Evolutionary conservation across 2,329 filamentous ascomycete species (phyloP).

Genomic region (Pestalotiopsis sp.): DNA sequence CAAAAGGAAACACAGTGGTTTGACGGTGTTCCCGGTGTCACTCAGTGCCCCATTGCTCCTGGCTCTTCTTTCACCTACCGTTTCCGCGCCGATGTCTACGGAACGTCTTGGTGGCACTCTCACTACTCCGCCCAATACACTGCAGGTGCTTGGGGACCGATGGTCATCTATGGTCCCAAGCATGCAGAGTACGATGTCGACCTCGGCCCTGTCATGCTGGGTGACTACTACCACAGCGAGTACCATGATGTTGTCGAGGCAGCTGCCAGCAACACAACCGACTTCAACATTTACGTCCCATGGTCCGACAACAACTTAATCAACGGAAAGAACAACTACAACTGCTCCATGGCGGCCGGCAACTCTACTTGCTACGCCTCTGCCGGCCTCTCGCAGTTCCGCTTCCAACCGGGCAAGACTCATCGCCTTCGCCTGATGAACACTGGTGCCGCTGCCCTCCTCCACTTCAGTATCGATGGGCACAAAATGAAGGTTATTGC

Average conservation of each 20-base stretch:
- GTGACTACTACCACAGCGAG: slow-evolving; percentile 64
- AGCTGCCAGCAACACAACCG: slow-evolving; percentile 52
- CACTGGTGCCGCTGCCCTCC: slow-evolving; percentile 49
- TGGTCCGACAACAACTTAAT: slow-evolving; percentile 35
- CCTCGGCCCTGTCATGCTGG: slow-evolving; percentile 54
- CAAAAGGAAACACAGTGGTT: slow-evolving; percentile 37
- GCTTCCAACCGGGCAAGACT: slow-evolving; percentile 50
- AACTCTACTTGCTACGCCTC: slow-evolving; percentile 44
- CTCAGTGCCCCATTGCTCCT: slow-evolving; percentile 70
- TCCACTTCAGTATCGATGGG: slow-evolving; percentile 60
- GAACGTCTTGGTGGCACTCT: slow-evolving; percentile 58
- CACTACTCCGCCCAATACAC: slow-evolving; percentile 62
- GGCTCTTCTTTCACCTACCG: slow-evolving; percentile 56
- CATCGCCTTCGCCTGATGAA: slow-evolving; percentile 65
- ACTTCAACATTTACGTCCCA: slow-evolving; percentile 56
- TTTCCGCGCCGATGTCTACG: slow-evolving; percentile 56
- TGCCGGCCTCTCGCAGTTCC: slow-evolving; percentile 50
- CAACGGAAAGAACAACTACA: slow-evolving; percentile 48
- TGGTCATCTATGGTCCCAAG: slow-evolving; percentile 62
- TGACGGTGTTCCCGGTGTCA: slow-evolving; percentile 53
- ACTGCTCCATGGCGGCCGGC: slow-evolving; percentile 46
- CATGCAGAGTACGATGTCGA: slow-evolving; percentile 63
- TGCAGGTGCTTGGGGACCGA: slow-evolving; percentile 62
- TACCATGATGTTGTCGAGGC: slow-evolving; percentile 51
- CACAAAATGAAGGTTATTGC: slow-evolving; percentile 68